phyloP scores from a whole-genome alignment of 306 rosid species.

The Carpinus viminea region DNA sequence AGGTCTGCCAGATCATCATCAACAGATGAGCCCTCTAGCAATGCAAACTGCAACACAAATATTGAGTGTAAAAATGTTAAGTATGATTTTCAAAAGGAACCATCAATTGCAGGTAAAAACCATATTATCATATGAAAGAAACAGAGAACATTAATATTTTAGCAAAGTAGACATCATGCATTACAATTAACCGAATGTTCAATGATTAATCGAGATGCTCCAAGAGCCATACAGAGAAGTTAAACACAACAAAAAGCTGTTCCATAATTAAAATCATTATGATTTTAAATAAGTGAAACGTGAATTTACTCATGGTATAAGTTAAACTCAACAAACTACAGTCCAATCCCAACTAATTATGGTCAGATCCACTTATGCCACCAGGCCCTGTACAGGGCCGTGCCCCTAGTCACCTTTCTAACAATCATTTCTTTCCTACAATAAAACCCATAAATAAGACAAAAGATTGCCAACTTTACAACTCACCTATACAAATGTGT shows the following conservation, averaged over 20 bases:
- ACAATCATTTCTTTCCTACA: neutral
- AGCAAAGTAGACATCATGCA: neutral
- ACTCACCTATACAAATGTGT: neutral
- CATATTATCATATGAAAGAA: neutral
- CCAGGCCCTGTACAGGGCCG: neutral
- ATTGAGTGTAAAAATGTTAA: neutral
- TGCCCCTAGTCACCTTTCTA: neutral
- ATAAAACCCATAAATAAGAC: neutral
- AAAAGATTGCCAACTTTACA: neutral
- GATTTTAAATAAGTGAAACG: too few species aligned
- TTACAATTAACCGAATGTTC: neutral
- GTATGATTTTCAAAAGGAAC: neutral
- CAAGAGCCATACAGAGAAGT: neutral
- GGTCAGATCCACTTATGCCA: neutral
- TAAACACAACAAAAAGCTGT: too few species aligned
- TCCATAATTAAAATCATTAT: too few species aligned
- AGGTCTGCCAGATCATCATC: slow-evolving; percentile 50
- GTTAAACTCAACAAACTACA: too few species aligned
- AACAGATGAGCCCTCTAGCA: slow-evolving; percentile 55
- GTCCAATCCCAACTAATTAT: too few species aligned
- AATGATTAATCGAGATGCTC: neutral
- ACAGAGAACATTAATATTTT: neutral
- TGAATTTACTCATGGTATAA: too few species aligned
- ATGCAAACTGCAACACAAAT: slow-evolving; percentile 46
- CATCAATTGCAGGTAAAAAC: neutral